A percentile compares a stretch with the other conserved stretches of the same genome.
Conservation (phyloP, 371 early-diverging fungal genomes). For the Mortierella sp. region DNA sequence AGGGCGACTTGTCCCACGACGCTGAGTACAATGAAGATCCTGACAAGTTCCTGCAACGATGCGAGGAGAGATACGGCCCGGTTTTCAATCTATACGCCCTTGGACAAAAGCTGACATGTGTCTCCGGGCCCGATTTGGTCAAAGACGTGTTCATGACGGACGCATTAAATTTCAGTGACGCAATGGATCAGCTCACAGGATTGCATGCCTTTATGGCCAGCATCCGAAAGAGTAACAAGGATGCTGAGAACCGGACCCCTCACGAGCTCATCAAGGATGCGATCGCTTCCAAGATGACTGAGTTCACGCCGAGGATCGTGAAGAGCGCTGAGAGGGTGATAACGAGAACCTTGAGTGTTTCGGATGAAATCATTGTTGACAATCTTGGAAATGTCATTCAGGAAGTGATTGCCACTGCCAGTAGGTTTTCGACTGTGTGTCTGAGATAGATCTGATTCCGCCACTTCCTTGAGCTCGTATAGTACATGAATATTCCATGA, state of each 20-base stretch:
- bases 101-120: conserved; percentile 5
- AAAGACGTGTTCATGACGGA: conserved; percentile 5
- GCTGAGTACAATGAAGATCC: conserved; percentile 2
- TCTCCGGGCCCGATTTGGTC: neutral
- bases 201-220: neutral
- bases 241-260: neutral
- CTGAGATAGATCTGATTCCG: neutral
- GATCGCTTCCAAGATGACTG: conserved; percentile 5
- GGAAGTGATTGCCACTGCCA: conserved; percentile 5
- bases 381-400: neutral
- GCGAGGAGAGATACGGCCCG: conserved; percentile 7
- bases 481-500: too few relatives aligned
- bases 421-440: neutral
- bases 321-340: neutral
- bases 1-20: conserved; percentile 9
- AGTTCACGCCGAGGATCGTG: conserved; percentile 8
- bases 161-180: conserved; percentile 1
- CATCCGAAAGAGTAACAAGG: conserved; percentile 12
- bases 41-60: neutral
- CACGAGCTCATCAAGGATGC: conserved; percentile 11
- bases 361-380: conserved; percentile 3
- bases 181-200: conserved; percentile 13
- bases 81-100: conserved; percentile 6
- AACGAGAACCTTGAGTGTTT: neutral
- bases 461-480: too few relatives aligned